Evolutionary conservation across 2,329 filamentous ascomycete species (phyloP).

Genomic region (Raffaelea deltoideospora): DNA sequence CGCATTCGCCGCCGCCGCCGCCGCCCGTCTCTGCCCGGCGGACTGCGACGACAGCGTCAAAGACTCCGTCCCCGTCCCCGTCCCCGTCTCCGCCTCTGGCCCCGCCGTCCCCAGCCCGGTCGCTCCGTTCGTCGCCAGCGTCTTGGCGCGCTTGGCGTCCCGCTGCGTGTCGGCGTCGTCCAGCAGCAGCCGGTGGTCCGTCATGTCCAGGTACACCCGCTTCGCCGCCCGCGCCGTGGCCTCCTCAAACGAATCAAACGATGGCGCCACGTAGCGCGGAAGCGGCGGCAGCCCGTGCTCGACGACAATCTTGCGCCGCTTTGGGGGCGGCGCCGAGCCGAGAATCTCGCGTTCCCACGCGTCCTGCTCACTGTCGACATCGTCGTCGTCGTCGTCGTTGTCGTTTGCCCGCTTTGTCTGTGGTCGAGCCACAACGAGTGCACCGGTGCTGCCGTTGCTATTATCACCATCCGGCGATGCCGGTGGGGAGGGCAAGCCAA

Average conservation of each 20-base stretch:
- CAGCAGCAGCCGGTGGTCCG: slow-evolving; percentile 74
- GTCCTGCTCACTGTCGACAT: slow-evolving; percentile 31
- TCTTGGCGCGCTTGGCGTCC: slow-evolving; percentile 42
- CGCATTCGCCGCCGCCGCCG: no score
- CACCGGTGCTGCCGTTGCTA: no score
- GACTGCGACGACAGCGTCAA: neutral
- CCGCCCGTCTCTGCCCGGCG: slow-evolving; percentile 42
- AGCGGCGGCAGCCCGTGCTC: slow-evolving; percentile 38
- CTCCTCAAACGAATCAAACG: slow-evolving; percentile 67
- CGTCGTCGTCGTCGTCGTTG: slow-evolving; percentile 9
- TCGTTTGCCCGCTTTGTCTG: no score
- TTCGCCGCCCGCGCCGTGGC: slow-evolving; percentile 60
- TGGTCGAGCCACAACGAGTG: no score
- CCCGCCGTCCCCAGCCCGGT: no score
- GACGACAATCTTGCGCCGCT: slow-evolving; percentile 46
- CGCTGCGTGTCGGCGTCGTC: slow-evolving; percentile 57
- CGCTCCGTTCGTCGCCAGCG: no score
- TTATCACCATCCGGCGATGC: no score
- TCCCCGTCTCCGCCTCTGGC: no score
- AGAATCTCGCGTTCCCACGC: slow-evolving; percentile 51
- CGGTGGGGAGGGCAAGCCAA: slow-evolving; percentile 26
- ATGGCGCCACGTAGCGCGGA: slow-evolving; percentile 46
- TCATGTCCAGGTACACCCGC: slow-evolving; percentile 69
- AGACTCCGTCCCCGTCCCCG: neutral
- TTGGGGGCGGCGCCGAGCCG: slow-evolving; percentile 28